Conservation (phyloP, 2,329 filamentous ascomycete species). For the Teratosphaeria nubilosa region DNA sequence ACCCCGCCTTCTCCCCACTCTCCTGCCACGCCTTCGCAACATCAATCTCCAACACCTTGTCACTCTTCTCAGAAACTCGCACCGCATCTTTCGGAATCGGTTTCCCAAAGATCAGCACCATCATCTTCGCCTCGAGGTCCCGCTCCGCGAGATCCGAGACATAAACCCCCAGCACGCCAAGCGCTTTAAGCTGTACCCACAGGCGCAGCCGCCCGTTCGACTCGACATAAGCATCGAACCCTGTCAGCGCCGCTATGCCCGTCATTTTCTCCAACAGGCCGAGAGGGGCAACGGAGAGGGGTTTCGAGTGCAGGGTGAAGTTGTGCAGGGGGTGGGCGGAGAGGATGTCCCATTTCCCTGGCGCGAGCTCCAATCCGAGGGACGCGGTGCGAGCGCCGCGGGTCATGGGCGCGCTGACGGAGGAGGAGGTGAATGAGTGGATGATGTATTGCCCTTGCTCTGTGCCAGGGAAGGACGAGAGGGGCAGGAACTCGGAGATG, state of each 20-base stretch:
- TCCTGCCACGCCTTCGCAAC: slow-evolving; percentile 66
- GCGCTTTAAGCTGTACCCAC: slow-evolving; percentile 63
- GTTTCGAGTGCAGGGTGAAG: slow-evolving; percentile 34
- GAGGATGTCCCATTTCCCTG: slow-evolving; percentile 69
- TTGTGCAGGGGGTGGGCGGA: slow-evolving; percentile 58
- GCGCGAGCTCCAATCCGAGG: slow-evolving; percentile 52
- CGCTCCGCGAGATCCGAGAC: slow-evolving; percentile 57
- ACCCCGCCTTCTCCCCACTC: slow-evolving; percentile 58
- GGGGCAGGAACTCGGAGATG: slow-evolving; percentile 58
- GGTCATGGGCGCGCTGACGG: slow-evolving; percentile 45
- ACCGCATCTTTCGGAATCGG: slow-evolving; percentile 61
- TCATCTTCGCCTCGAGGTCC: slow-evolving; percentile 19
- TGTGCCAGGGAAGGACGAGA: slow-evolving; percentile 65
- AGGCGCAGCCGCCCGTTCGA: slow-evolving; percentile 54
- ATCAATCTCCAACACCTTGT: slow-evolving; percentile 64
- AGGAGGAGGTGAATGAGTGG: slow-evolving; percentile 58
- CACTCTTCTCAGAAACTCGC: background rate
- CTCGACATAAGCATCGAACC: slow-evolving; percentile 48
- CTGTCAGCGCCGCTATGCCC: slow-evolving; percentile 65
- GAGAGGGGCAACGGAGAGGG: slow-evolving; percentile 50
- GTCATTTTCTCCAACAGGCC: slow-evolving; percentile 85
- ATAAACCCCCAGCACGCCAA: slow-evolving; percentile 70
- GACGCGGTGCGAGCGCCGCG: slow-evolving; percentile 32
- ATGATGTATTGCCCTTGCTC: slow-evolving; percentile 57
- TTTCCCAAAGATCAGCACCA: slow-evolving; percentile 56